Base-by-base conservation (phyloP, 192 early-diverging fungal genomes). In the Backusella luteola region DNA sequence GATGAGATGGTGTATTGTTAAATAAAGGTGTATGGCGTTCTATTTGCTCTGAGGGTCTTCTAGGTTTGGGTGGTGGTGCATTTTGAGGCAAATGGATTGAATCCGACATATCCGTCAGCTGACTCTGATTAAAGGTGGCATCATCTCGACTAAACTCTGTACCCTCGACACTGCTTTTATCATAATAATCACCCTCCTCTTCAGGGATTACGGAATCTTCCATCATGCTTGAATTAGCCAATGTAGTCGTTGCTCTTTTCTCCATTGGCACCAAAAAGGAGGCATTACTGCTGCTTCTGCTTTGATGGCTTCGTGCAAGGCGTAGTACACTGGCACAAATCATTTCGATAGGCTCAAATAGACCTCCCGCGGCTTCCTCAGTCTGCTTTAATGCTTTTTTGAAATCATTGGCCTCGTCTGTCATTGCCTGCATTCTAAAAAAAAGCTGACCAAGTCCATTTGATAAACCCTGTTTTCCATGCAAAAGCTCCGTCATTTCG, bases 391-490 rank as follows among this genome's bases (percentile, higher is more conserved):
- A 21, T 19, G 17, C 12, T 4, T n/a, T 44, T 1, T 29, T 35
- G 2, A 68, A 36, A 23, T 34, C 4, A 35, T 34, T 32, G 21
- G 32, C 19, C 6, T 79, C 78, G 29, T 75, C 26, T 68, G 78
- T 79, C 46, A 79, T 29, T 2, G 34, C 35, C 32, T 79, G 78
- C 21, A 79, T 21, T 8, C 46, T 32, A 29, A 42, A 74, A 44
- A 79, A 79, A 4, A 79, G 44, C 32, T 35, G 5, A 3, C 78
- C 78, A 9, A 79, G 26, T 2, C 39, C 38, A 14, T 59, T 39
- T 4, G 32, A 21, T 11, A 79, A 29, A 0, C 23, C n/a, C 15
- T 74, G 73, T 34, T 68, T 73, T 6, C 41, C 46, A 36, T 67
- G 26, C 9, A 15, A 15, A 11, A 79, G 36, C 3, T 74, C 52